These are phyloP conservation scores for Wallacemonas sp. DNA, from an alignment of 208 protist genomes.

Conservation along the genomic window DNA sequence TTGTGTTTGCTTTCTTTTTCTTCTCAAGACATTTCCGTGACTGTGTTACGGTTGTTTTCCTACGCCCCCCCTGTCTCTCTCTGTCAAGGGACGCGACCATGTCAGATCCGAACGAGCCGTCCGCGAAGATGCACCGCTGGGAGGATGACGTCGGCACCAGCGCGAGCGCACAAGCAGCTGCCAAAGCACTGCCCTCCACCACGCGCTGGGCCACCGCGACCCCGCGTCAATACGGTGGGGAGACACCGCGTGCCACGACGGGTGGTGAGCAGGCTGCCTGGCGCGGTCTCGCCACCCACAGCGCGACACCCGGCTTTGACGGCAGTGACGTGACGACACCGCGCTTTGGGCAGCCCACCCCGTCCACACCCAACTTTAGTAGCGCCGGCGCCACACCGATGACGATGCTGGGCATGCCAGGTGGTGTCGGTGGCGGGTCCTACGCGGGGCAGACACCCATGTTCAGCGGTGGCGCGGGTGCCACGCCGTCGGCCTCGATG, in stretches of 20 bases:
- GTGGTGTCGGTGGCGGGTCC: conserved; percentile 12
- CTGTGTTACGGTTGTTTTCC: too few species aligned
- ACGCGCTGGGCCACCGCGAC: conserved; percentile 80
- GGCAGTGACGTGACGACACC: conserved; percentile 58
- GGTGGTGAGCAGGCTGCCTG: conserved; percentile 51
- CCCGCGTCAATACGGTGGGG: conserved; percentile 66
- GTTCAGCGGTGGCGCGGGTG: conserved; percentile 48
- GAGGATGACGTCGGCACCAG: conserved; percentile 30
- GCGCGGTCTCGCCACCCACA: conserved; percentile 74
- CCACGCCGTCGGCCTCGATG: conserved; percentile 44
- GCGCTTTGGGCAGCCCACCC: conserved; percentile 21
- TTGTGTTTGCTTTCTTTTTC: neutral
- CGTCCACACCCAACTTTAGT: conserved; percentile 24
- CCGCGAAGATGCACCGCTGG: conserved; percentile 69
- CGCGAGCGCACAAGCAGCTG: conserved; percentile 10
- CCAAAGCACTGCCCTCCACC: conserved; percentile 25
- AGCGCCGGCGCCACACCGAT: conserved; percentile 34
- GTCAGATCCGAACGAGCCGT: conserved; percentile 20
- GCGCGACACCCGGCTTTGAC: conserved; percentile 46
- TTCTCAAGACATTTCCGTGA: too few species aligned
- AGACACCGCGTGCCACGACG: conserved; percentile 57
- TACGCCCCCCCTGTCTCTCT: conserved; percentile 3
- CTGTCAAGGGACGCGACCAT: neutral
- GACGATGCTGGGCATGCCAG: conserved; percentile 28
- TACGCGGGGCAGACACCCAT: conserved; percentile 49